Evolutionary conservation across 441 rosid genomes (phyloP).

Genomic region (Aquilaria agallochum): DNA sequence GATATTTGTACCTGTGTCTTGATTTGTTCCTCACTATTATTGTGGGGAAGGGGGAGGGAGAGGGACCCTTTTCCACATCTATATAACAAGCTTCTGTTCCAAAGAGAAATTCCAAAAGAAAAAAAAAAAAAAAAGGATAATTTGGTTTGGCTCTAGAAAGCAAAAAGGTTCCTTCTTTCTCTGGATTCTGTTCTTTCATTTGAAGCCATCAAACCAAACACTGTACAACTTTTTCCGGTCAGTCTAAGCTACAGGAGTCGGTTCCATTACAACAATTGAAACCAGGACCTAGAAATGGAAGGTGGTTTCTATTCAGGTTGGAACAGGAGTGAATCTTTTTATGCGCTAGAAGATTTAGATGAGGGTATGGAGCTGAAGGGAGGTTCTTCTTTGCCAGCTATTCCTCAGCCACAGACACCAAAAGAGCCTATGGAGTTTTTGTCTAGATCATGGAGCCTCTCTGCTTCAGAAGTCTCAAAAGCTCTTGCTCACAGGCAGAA

Average conservation of each 20-base stretch:
- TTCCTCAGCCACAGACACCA: conserved; percentile 79
- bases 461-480: conserved; percentile 91
- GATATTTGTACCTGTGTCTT: conserved; percentile 20
- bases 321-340: conserved; percentile 30
- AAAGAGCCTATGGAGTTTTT: conserved; percentile 92
- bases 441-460: conserved; percentile 90
- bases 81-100: conserved; percentile 13
- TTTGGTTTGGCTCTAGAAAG: conserved; percentile 4
- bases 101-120: not conserved
- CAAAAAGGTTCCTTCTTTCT: conserved; percentile 4
- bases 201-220: conserved; percentile 4
- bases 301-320: conserved; percentile 41
- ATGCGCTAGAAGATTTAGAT: conserved; percentile 46
- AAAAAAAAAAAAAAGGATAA: conserved; percentile 17
- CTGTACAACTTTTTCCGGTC: conserved; percentile 9
- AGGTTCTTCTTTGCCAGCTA: conserved; percentile 35
- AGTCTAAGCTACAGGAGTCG: not conserved
- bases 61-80: conserved; percentile 4
- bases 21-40: conserved; percentile 21
- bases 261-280: not conserved
- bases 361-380: conserved; percentile 45
- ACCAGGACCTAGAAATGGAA: conserved; percentile 35
- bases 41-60: not conserved
- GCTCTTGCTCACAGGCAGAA: conserved; percentile 78
- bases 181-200: not conserved